Base-by-base conservation (phyloP, 1,284 basidiomycete species). In the Earliella scabrosa region DNA sequence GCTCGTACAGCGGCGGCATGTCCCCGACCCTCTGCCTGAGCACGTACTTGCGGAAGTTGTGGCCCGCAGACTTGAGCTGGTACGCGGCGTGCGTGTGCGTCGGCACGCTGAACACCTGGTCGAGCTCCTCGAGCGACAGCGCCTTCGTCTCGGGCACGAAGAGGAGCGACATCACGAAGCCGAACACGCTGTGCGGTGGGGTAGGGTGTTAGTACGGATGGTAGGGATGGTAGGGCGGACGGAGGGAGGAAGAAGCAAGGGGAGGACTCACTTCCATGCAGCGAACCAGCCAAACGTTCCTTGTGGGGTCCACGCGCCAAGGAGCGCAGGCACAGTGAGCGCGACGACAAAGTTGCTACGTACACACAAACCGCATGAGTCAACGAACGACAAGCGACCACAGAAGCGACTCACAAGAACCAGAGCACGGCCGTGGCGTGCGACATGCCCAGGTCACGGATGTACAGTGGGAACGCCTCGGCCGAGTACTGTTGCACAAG, bases 81-180 rank as follows among this genome's bases (percentile, higher is more conserved):
- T 91, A 88, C 6, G 74, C 69, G 24, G 86, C 82, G 58, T 87
- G 86, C 6, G 75, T 73, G 10, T 63, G 65, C 9, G 83, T 82
- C 1, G 88, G 85, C 0, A 92, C 80, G 26, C 79, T 76, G 73
- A 92, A 93, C 40, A 93, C 83, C 68, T 52, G 72, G 59, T 85
- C 82, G 24, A 85, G 69, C 65, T 86, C 83, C 66, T 93, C 90
- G 10, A 93, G 78, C 0, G 88, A 86, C 50, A 85, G 79, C 0
- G 82, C 79, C 73, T 90, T 92, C 20, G 91, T 93, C 75, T 93
- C 90, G 18, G 87, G 88, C 5, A 90, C 77, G 56, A 87, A 85
- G 18, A 84, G 67, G n/a, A 85, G 73, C 45, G 83, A 74, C 13
- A 80, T 75, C 32, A 83, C 43, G 65, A 79, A 82, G 1, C 78